Evolutionary conservation across 257 asterid species (phyloP), one percentile per base, ranked within the genome.

Genomic region (Euphrasia confusa): DNA sequence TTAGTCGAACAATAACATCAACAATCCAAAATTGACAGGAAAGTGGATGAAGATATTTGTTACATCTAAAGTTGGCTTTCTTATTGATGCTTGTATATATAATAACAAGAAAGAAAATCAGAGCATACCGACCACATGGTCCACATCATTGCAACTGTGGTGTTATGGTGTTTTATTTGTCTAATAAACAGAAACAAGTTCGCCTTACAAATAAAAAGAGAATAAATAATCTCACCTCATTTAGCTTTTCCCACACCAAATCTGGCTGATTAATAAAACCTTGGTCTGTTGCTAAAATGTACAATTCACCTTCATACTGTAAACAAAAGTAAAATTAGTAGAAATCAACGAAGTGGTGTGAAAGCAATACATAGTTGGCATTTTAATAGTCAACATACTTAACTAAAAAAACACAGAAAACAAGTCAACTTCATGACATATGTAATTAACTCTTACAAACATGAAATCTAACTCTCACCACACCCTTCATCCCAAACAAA

Each of bases 161-260:
- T 42, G 39, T 54, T 10, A 18, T 18, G 14, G 21, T 28, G 48
- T 69, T 47, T 62, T 39, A 12, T 47, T 48, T 26, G 15, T 64
- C 57, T 61, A 71, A 26, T 61, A 71, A 26, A 61, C 24, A 39
- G 55, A 56, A 40, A 64, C 17, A 76, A 55, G 67, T 24, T 57
- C 73, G 66, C 3, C 54, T 33, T 64, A 5, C 44, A 24, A 66
- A n/a, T 40, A 1, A 30, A 6, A 61, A 45, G 10, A 45, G 1
- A 55, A 35, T 55, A 63, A 54, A 64, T 24, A 33, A 74, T 54
- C 70, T 80, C 70, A 89, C 99, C 97, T 93, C 97, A 76, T 87
- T 87, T 66, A 93, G 88, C 79, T 93, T 89, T 71, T 93, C 99
- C 96, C 99, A 93, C 62, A 87, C 95, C 81, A 86, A 71, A 75